Base-by-base conservation (phyloP, 768 basidiomycete genomes). In the Hortiboletus flavorubellus region DNA sequence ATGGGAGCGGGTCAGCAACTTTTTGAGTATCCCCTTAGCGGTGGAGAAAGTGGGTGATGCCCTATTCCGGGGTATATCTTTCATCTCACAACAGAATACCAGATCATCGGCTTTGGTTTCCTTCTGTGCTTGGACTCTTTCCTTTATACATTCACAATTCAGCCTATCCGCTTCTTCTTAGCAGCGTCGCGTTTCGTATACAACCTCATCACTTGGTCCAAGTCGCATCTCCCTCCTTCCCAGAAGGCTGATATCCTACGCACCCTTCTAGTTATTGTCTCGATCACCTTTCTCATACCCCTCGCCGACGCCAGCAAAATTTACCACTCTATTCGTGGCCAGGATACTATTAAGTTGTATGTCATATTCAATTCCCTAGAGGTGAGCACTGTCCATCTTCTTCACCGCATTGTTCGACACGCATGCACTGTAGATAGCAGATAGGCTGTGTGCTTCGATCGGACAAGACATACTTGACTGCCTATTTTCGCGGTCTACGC, bases 351-450 rank as follows among this genome's bases (percentile, higher is more conserved):
- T 75, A 99, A 98, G 75, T 73, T 99, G 46, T 98, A 98, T 75
- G 97, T 99, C 56, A 96, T 99, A 48, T 99, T 98, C 75, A 98
- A 98, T 70, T 95, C 94, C 11, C 79, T 99, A 8, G 97, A 99
- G 81, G 96, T 96, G 71, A 54, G 85, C 68, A 49, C 29, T 21
- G n/a, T 60, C 44, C 11, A 5, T 40, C 2, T 38, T 40, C 14
- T 23, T n/a, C 4, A 10, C 21, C 16, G n/a, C 16, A 16, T 16
- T 41, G 10, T 34, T 52, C 18, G 26, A 59, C 33, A 31, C 30
- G 30, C 21, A 38, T 8, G 46, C n/a, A 29, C 31, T 16, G 53
- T 46, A 98, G 96, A 98, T 99, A 59, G 97, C 87, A 29, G 97
- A 99, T 71, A 78, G 93, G 18, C 73, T 99, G 7, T 96, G 94